phyloP scores from a whole-genome alignment of 371 early-diverging fungal species.

The Dichotomocladium elegans region DNA sequence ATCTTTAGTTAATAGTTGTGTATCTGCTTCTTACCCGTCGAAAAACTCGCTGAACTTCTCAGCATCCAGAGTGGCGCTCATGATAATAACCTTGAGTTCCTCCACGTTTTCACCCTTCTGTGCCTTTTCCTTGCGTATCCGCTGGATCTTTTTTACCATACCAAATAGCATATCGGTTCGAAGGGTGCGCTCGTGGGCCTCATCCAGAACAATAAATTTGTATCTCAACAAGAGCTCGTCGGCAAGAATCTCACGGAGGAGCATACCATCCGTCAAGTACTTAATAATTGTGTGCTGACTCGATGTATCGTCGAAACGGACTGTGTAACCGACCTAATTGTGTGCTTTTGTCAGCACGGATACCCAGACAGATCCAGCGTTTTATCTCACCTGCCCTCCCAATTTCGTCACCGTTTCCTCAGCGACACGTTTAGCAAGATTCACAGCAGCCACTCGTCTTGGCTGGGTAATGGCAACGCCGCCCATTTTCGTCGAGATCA shows the following conservation, averaged over 20 bases:
- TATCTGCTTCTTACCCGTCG: conserved; percentile 42
- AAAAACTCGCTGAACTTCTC: conserved; percentile 89
- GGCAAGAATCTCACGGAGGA: conserved; percentile 88
- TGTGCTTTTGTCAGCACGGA: too few relatives aligned
- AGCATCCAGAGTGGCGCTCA: conserved; percentile 97
- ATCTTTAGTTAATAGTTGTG: neutral
- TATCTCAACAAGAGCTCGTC: conserved; percentile 80
- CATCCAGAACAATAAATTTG: conserved; percentile 92
- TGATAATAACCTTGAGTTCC: conserved; percentile 89
- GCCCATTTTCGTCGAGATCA: conserved; percentile 52
- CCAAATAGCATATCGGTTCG: conserved; percentile 97
- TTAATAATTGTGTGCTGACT: conserved; percentile 83
- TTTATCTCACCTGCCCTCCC: conserved; percentile 55
- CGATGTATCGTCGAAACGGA: conserved; percentile 94
- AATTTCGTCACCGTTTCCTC: conserved; percentile 81
- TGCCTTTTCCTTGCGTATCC: conserved; percentile 51
- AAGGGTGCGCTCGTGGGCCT: conserved; percentile 98
- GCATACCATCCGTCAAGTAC: conserved; percentile 98
- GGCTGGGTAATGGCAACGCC: conserved; percentile 96
- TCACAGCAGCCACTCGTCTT: conserved; percentile 96
- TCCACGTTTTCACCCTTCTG: conserved; percentile 35
- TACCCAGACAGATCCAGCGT: too few relatives aligned
- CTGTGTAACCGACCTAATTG: conserved; percentile 85
- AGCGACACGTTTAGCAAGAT: conserved; percentile 90
- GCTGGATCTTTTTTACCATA: conserved; percentile 83